Conservation (phyloP, 139 green algal species). For the Zygnema cylindricum region DNA sequence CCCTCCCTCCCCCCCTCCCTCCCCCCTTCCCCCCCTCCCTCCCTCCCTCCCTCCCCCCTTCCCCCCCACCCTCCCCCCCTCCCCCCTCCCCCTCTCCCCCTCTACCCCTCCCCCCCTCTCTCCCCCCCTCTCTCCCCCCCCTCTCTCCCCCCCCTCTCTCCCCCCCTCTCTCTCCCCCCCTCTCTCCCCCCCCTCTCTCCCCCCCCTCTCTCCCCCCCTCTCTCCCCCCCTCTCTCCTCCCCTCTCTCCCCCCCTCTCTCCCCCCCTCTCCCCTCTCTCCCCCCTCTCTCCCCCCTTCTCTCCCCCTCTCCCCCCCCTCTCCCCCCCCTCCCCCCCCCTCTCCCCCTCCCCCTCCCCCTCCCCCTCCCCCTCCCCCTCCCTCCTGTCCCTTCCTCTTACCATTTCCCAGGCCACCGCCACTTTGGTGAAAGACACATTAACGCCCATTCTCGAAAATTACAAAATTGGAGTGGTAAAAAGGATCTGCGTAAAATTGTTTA, state of each 20-base stretch:
- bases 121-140: no score
- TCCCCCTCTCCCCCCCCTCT: not conserved
- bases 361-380: not conserved
- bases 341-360: not conserved
- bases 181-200: no score
- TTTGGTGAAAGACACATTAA: not conserved
- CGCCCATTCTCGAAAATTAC: conserved; percentile 31
- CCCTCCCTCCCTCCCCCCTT: no score
- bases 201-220: no score
- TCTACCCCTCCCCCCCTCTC: no score
- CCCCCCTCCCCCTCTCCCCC: no score
- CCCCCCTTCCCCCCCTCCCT: no score
- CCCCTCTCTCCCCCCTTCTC: not conserved
- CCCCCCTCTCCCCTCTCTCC: not conserved
- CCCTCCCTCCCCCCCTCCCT: no score
- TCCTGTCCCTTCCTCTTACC: not conserved
- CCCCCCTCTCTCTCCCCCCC: no score
- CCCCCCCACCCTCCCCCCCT: no score
- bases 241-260: not conserved
- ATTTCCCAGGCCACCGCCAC: not conserved
- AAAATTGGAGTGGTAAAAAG: conserved; percentile 5
- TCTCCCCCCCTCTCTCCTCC: not conserved
- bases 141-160: no score
- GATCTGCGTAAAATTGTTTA: conserved; percentile 24
- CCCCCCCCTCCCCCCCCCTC: not conserved